Evolutionary conservation across 2,329 filamentous ascomycete genomes (phyloP), one percentile per base, ranked within the genome.

Genomic region (Neofusicoccum umdonicola): DNA sequence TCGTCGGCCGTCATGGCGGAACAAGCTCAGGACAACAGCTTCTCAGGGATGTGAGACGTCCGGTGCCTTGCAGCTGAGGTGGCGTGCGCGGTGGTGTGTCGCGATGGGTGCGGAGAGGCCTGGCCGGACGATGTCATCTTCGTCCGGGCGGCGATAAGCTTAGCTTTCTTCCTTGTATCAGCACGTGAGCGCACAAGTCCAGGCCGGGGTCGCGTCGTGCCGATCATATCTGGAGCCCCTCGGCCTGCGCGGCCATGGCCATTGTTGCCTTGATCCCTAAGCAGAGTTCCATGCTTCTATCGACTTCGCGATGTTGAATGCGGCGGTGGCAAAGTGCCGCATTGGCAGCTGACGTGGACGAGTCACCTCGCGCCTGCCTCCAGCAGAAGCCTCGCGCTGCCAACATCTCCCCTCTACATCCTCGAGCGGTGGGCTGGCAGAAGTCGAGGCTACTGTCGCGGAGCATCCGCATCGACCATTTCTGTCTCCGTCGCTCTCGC

Each of bases 1-100:
- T 92, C 90, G 75, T 93, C 90, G 74, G 86, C 87, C 69, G 90
- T 89, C 91, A 94, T 94, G 69, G 47, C 39, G 56, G 15, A 47
- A 60, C 44, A 60, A 60, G 56, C 56, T 47, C 47, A 52, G 31
- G 56, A 47, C 41, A 37, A 17, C 8, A 35, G 47, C 9, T 22
- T 35, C 39, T 64, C 56, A 39, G 27, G n/a, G 39, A 64, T 45
- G 62, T 47, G 41, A 65, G 57, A 58, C 63, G 57, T 61, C 63
- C 42, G 34, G 35, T 60, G 56, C 56, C 19, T 47, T 60, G 56
- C 42, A 47, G 56, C 41, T 7, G 41, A 13, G 35, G 42, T 47
- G 56, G 27, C 31, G 56, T 31, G 56, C 42, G 41, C 31, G 42
- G 56, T 60, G 56, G 56, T 60, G 42, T 35, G 56, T 60, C 31